phyloP scores from a whole-genome alignment of 2,329 filamentous ascomycete genomes.

The Aureobasidium sp. region DNA sequence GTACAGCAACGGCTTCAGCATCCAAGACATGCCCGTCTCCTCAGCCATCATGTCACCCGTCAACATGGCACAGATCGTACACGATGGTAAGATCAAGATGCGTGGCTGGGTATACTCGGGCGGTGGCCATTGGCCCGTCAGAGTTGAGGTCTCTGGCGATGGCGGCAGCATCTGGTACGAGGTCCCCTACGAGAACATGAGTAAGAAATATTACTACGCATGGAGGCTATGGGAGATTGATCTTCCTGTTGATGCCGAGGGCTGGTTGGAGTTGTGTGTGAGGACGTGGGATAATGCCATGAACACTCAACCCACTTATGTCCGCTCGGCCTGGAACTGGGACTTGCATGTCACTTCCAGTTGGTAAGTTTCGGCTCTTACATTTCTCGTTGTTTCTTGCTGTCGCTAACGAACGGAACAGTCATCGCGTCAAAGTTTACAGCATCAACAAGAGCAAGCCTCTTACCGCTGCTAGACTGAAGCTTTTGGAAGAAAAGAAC shows the following conservation, averaged over 20 bases:
- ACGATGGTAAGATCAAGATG: slow-evolving; percentile 50
- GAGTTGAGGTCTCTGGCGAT: slow-evolving; percentile 56
- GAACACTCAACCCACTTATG: slow-evolving; percentile 38
- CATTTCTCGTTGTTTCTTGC: too few relatives aligned
- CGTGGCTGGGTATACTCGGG: slow-evolving; percentile 41
- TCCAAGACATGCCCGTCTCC: slow-evolving; percentile 64
- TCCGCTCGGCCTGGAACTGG: slow-evolving; percentile 49
- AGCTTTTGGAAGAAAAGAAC: slow-evolving; percentile 43
- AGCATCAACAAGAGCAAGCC: slow-evolving; percentile 50
- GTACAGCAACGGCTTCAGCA: slow-evolving; percentile 54
- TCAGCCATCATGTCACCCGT: slow-evolving; percentile 58
- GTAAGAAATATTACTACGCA: slow-evolving; percentile 52
- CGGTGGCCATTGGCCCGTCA: slow-evolving; percentile 42
- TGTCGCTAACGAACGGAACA: background rate
- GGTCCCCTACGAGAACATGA: slow-evolving; percentile 52
- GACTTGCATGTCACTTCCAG: slow-evolving; percentile 57
- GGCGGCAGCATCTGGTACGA: slow-evolving; percentile 58
- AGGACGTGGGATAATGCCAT: slow-evolving; percentile 39
- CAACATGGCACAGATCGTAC: slow-evolving; percentile 53
- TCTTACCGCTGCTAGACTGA: slow-evolving; percentile 42
- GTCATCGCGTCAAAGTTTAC: slow-evolving; percentile 54
- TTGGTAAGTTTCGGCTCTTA: slow-evolving; percentile 21
- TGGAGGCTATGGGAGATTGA: slow-evolving; percentile 59
- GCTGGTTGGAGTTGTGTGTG: slow-evolving; percentile 39
- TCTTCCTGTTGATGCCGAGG: slow-evolving; percentile 48